A percentile compares a stretch with the other conserved stretches of the same genome.
Evolutionary conservation across 2,329 filamentous ascomycete genomes (phyloP).

Genomic region (Penicillium sp.): DNA sequence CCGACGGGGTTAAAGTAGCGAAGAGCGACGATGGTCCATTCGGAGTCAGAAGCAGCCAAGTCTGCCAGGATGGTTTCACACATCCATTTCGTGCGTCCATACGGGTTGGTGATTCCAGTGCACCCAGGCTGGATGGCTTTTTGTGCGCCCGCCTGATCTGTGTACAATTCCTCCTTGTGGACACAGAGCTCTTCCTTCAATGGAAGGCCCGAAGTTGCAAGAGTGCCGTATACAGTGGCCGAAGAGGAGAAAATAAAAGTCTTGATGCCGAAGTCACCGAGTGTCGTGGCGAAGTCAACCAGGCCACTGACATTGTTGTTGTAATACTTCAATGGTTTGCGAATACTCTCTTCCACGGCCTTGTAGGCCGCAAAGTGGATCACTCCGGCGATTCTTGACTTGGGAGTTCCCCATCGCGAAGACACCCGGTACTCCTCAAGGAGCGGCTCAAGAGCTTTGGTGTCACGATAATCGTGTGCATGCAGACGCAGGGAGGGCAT

Average conservation of each 20-base stretch:
- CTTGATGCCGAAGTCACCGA: constrained; percentile 63
- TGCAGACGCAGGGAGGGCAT: constrained; percentile 51
- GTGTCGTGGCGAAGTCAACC: constrained; percentile 59
- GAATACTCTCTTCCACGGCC: constrained; percentile 65
- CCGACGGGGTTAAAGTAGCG: constrained; percentile 71
- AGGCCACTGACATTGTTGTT: constrained; percentile 68
- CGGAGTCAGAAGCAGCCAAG: constrained; percentile 60
- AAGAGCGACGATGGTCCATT: constrained; percentile 64
- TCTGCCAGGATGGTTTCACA: constrained; percentile 68
- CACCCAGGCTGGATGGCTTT: constrained; percentile 51
- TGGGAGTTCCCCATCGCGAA: constrained; percentile 36
- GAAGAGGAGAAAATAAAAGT: constrained; percentile 70
- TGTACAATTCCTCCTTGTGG: constrained; percentile 51
- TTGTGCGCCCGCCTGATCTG: constrained; percentile 47
- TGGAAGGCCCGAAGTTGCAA: constrained; percentile 54
- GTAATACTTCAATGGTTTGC: constrained; percentile 64
- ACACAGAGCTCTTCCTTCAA: constrained; percentile 60
- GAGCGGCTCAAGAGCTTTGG: constrained; percentile 44
- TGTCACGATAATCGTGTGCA: constrained; percentile 52
- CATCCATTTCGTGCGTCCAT: constrained; percentile 69
- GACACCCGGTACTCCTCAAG: constrained; percentile 45
- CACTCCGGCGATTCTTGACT: constrained; percentile 61
- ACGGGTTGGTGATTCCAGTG: constrained; percentile 64
- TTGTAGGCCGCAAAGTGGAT: constrained; percentile 72
- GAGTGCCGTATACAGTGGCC: constrained; percentile 65